These are phyloP conservation scores for Spiromastix sp. DNA, from an alignment of 2,329 filamentous ascomycete genomes.

Conservation along the genomic window DNA sequence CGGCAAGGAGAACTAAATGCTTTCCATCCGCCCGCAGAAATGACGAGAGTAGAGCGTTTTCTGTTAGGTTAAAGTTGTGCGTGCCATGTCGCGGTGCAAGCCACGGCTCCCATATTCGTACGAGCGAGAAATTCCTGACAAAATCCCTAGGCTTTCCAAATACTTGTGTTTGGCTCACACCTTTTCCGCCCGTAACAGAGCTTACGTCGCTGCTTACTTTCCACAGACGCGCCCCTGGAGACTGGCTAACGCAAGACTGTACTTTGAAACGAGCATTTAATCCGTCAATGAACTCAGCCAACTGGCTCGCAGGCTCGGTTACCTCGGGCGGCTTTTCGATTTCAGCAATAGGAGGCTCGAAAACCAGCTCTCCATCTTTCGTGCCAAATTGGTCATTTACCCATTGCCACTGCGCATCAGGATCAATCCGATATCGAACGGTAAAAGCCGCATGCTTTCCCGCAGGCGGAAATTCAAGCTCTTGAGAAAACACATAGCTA, in stretches of 20 bases:
- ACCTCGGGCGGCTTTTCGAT: slow-evolving; percentile 2
- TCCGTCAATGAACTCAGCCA: slow-evolving; percentile 24
- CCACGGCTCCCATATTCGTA: slow-evolving; percentile 75
- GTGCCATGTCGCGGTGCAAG: slow-evolving; percentile 78
- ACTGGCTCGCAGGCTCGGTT: slow-evolving; percentile 10
- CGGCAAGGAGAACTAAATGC: slow-evolving; percentile 65
- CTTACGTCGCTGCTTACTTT: slow-evolving; percentile 47
- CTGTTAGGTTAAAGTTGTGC: slow-evolving; percentile 54
- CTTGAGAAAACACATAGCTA: slow-evolving; percentile 25
- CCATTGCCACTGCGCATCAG: slow-evolving; percentile 33
- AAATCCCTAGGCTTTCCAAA: slow-evolving; percentile 56
- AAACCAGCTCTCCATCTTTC: slow-evolving; percentile 33
- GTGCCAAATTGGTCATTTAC: slow-evolving; percentile 30
- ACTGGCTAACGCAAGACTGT: slow-evolving; percentile 28
- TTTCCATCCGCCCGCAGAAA: slow-evolving; percentile 64
- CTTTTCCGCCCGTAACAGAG: slow-evolving; percentile 42
- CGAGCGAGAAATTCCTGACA: slow-evolving; percentile 69
- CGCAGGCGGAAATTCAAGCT: slow-evolving; percentile 19
- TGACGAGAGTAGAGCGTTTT: slow-evolving; percentile 67
- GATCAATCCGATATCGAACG: slow-evolving; percentile 30
- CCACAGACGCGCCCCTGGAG: slow-evolving; percentile 32
- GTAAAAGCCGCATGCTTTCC: slow-evolving; percentile 30
- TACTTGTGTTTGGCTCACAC: slow-evolving; percentile 38
- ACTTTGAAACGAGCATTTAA: slow-evolving; percentile 25
- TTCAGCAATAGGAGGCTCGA: slow-evolving; percentile 17